Evolutionary conservation across 1,139 yeast genomes (phyloP), one percentile per base, ranked within the genome.

Genomic region (Scheffersomyces quercinus): DNA sequence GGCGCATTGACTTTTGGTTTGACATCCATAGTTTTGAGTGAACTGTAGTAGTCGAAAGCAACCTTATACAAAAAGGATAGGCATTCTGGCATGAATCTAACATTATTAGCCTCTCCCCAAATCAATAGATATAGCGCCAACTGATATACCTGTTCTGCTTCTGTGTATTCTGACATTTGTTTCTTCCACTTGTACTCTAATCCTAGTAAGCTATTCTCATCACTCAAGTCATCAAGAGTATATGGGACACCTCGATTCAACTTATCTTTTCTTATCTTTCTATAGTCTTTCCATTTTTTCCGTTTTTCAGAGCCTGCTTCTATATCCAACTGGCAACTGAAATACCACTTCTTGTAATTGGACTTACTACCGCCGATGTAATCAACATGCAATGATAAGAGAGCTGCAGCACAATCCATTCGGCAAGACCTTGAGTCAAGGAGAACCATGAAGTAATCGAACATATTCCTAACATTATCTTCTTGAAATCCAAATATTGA

Each of bases 31-130:
- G 20, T 31, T 7, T 11, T 30, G 35, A 40, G 40, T 13, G 45
- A 14, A 10, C 44, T 33, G 13, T 48, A 52, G 37, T 58, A 54
- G 40, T 69, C 74, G 24, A 58, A 48, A 7, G 67, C 62, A 45
- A 67, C 58, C 41, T 67, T 66, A 51, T 49, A 71, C 11, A 72
- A 59, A 44, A 70, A 72, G 46, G 77, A 71, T 3, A 72, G 41
- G 42, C 75, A 68, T 47, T 72, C 77, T 1, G 77, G 76, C 64
- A 72, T 60, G 48, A 70, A 72, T 38, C 77, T 55, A 3, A 72
- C 51, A 45, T 70, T 71, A 47, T 70, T 71, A 1, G 75, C 68
- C 48, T 72, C 77, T 3, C 77, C 77, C 77, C 77, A 72, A 9
- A 69, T 64, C 11, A 71, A 51, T 39, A 72, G 52, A 44, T 68